These are phyloP conservation scores for Chlamydomonas incerta DNA, from an alignment of 139 green algal species.

Conservation along the genomic window DNA sequence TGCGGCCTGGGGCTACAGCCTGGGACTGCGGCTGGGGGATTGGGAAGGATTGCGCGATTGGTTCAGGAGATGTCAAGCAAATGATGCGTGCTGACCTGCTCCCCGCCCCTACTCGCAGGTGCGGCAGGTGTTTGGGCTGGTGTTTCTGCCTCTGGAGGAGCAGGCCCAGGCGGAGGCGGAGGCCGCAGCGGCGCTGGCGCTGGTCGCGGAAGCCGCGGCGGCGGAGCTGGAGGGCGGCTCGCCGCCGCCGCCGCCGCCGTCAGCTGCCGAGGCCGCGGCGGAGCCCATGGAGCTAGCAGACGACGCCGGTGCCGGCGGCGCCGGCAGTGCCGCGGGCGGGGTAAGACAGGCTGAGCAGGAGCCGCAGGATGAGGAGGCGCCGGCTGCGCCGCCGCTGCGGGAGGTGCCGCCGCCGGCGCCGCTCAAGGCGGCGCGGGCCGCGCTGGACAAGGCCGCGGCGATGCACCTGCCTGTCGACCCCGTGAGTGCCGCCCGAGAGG, in stretches of 20 bases:
- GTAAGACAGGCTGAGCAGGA: too few species aligned
- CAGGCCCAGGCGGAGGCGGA: not conserved
- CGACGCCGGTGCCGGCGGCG: not conserved
- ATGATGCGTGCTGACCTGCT: not conserved
- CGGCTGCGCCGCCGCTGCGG: not conserved
- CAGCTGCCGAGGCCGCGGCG: too few species aligned
- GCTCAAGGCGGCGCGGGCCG: not conserved
- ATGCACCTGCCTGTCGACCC: slow-evolving; percentile 19
- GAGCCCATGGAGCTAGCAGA: not conserved
- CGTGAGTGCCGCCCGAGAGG: too few species aligned
- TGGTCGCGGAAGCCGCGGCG: not conserved
- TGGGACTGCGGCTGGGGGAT: too few species aligned
- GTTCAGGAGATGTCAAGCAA: too few species aligned
- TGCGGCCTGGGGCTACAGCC: too few species aligned
- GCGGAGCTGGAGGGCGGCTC: not conserved
- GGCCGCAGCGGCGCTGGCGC: not conserved
- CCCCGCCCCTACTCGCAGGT: not conserved
- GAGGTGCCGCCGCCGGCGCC: not conserved
- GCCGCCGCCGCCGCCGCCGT: not conserved
- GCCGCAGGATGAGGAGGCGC: too few species aligned
- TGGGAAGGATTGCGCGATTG: too few species aligned
- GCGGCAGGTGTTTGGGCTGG: not conserved
- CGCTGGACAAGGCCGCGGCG: not conserved
- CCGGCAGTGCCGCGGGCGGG: too few species aligned
- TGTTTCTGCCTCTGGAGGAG: not conserved